phyloP scores from a whole-genome alignment of 2,329 filamentous ascomycete genomes.

The Cladophialophora chaetospira region DNA sequence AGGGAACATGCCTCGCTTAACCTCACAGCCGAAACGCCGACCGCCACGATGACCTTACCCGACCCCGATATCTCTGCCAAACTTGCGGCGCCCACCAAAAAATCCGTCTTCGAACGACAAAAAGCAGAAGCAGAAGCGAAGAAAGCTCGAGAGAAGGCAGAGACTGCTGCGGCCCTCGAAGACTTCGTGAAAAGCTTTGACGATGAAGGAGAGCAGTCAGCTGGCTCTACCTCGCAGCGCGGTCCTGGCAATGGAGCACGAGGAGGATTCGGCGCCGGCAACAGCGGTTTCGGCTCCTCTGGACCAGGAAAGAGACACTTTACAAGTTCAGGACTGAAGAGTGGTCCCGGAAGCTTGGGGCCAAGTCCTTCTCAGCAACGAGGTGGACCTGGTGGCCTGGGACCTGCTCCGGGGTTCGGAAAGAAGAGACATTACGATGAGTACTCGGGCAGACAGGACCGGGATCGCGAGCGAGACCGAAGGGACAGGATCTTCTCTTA shows the following conservation, averaged over 20 bases:
- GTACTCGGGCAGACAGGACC: conserved; percentile 33
- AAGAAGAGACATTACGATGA: conserved; percentile 59
- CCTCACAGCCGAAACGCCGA: neutral
- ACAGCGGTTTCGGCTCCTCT: conserved; percentile 36
- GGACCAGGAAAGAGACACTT: conserved; percentile 65
- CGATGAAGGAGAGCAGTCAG: conserved; percentile 41
- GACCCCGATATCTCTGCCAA: conserved; percentile 69
- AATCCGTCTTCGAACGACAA: conserved; percentile 85
- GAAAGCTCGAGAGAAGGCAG: conserved; percentile 77
- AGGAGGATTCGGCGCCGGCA: conserved; percentile 38
- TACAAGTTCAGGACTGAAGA: conserved; percentile 47
- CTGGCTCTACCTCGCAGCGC: conserved; percentile 31
- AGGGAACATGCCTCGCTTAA: neutral
- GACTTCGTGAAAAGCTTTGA: conserved; percentile 78
- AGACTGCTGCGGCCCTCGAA: conserved; percentile 82
- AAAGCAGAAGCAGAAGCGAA: conserved; percentile 89
- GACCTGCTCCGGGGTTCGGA: conserved; percentile 53
- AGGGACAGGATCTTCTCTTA: conserved; percentile 25
- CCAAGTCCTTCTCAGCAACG: conserved; percentile 44
- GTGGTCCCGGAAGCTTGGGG: conserved; percentile 54
- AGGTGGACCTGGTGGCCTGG: conserved; percentile 65
- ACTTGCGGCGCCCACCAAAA: conserved; percentile 72
- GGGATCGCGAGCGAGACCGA: conserved; percentile 32
- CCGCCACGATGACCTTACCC: conserved; percentile 7
- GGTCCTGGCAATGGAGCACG: conserved; percentile 35